phyloP scores from a whole-genome alignment of 208 protist species.

The Leishmania mexicana region DNA sequence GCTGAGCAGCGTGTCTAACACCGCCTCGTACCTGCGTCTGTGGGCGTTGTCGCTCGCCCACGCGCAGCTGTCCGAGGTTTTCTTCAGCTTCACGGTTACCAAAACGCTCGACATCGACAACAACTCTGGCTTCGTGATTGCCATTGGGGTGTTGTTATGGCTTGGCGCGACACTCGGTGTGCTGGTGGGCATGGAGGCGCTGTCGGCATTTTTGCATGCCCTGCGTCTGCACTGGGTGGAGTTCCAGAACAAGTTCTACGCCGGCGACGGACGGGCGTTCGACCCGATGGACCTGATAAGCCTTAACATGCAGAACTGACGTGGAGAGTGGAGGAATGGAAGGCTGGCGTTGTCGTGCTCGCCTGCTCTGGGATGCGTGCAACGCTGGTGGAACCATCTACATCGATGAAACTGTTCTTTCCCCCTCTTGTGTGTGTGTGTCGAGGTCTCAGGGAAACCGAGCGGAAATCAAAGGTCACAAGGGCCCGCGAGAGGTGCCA shows the following conservation, averaged over 20 bases:
- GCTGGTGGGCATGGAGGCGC: constrained; percentile 98
- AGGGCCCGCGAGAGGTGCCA: not conserved
- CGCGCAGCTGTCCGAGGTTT: constrained; percentile 95
- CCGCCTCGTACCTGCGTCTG: constrained; percentile 99
- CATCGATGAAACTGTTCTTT: not conserved
- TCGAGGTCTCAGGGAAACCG: not conserved
- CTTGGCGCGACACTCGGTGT: constrained; percentile 94
- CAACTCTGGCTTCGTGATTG: constrained; percentile 66
- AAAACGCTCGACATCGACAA: constrained; percentile 54
- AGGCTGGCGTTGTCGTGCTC: not conserved
- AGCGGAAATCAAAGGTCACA: not conserved
- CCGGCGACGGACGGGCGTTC: constrained; percentile 88
- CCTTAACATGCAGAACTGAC: constrained; percentile 17
- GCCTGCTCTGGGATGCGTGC: not conserved
- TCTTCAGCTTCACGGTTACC: constrained; percentile 80
- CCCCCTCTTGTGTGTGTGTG: not conserved
- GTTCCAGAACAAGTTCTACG: constrained; percentile 98
- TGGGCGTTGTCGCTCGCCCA: constrained; percentile 99
- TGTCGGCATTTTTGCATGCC: constrained; percentile 99
- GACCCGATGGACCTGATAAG: constrained; percentile 34
- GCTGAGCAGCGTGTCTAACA: constrained; percentile 99
- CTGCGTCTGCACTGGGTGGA: constrained; percentile 98
- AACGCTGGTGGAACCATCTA: not conserved
- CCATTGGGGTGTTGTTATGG: constrained; percentile 93
- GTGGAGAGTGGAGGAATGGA: not conserved